Evolutionary conservation across 345 rosid species (phyloP), one percentile per base, ranked within the genome.

Genomic region (Stellera chamaejasme): DNA sequence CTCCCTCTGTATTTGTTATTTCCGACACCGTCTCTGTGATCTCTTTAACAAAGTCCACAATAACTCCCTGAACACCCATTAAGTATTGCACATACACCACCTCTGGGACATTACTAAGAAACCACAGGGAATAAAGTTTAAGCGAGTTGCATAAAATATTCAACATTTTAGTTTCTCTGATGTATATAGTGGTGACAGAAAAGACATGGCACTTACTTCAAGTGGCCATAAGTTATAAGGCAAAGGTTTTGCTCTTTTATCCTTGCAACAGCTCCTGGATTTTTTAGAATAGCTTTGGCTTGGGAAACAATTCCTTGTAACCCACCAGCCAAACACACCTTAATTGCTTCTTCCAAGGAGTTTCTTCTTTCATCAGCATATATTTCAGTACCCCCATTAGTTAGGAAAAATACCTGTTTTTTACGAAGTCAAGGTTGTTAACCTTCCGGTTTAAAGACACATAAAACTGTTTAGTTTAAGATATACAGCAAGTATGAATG

Each of bases 1-100:
- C 67, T 11, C 60, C 32, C 12, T 66, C 60, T 16, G 26, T 43
- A 46, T 57, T 56, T 6, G 27, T 43, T 52, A 79, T 28, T 57
- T 55, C 74, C 0, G 74, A 59, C 0, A 86, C 72, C 2, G 79
- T 77, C 50, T 79, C 75, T 0, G 78, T 72, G n/a, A 79, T 77
- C 56, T 83, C 88, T 13, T 58, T 51, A n/a, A 83, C 78, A 45
- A 77, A 52, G 66, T 81, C 87, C 13, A 75, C 79, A 8, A 86
- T 77, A 23, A 86, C 85, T 63, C 94, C 90, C 56, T 83, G 80
- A 10, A 86, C 70, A 3, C 87, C 85, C 87, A 86, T 75, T 44
- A 79, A 9, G 59, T 72, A 61, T 62, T 86, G 87, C 54, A 79
- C 55, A 75, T 74, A 75, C 2, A 77, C 73, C n/a, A 79, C 79